phyloP scores from a whole-genome alignment of 2,329 filamentous ascomycete genomes.

The Microthyrium microscopicum region DNA sequence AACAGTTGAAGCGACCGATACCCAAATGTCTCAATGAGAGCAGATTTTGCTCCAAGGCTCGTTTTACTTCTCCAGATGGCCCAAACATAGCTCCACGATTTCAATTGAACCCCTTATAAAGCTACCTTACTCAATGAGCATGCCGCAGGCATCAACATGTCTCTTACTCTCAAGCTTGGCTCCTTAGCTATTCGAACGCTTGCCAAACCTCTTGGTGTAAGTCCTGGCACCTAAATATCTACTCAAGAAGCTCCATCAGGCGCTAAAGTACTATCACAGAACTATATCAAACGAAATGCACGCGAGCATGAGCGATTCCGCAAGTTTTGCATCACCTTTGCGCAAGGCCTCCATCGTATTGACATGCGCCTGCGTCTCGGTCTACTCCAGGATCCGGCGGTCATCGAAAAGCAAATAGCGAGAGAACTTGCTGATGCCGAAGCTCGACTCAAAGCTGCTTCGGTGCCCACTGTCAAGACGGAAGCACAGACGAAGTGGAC shows the following conservation, averaged over 20 bases:
- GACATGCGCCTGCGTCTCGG: constrained; percentile 54
- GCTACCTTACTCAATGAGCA: neutral
- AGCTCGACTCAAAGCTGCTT: constrained; percentile 32
- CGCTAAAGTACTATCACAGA: no score
- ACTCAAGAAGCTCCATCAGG: neutral
- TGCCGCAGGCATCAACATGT: no score
- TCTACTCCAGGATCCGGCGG: constrained; percentile 43
- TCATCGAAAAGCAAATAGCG: constrained; percentile 34
- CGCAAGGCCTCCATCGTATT: constrained; percentile 45
- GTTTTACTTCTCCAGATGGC: no score
- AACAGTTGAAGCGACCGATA: no score
- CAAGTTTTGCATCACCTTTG: constrained; percentile 41
- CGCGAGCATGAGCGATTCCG: constrained; percentile 53
- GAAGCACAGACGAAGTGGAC: constrained; percentile 42
- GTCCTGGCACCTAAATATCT: constrained; percentile 12
- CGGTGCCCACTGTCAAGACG: constrained; percentile 43
- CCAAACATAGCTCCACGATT: no score
- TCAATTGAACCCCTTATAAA: no score
- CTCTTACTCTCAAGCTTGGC: constrained; percentile 48
- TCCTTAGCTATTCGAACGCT: constrained; percentile 48
- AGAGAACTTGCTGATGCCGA: constrained; percentile 39
- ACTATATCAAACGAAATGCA: constrained; percentile 49
- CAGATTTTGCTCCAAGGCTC: no score
- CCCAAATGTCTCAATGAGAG: no score
- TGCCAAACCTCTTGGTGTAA: constrained; percentile 51